These are phyloP conservation scores for Powellomyces hirtus DNA, from an alignment of 192 early-diverging fungal genomes.

Conservation along the genomic window DNA sequence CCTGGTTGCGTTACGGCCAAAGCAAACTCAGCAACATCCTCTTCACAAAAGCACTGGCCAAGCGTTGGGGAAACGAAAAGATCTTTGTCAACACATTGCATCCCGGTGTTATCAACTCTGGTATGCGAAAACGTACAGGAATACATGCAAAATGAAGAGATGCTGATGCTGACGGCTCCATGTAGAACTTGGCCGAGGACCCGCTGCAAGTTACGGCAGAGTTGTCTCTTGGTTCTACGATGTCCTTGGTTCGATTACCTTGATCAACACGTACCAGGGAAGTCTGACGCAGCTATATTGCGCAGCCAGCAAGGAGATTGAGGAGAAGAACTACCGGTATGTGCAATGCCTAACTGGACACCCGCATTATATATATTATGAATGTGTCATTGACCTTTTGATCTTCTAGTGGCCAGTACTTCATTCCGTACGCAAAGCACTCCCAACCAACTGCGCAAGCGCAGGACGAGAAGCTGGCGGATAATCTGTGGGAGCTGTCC, in stretches of 20 bases:
- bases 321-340: constrained; percentile 29
- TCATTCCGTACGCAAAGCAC: constrained; percentile 34
- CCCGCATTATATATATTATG: too few relatives aligned
- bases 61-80: constrained; percentile 1
- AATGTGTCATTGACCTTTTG: too few relatives aligned
- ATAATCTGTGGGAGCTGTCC: constrained; percentile 42
- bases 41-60: constrained; percentile 26
- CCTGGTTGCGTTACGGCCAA: constrained; percentile 38
- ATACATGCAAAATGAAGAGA: too few relatives aligned
- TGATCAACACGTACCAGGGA: constrained; percentile 30
- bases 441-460: constrained; percentile 22
- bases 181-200: constrained; percentile 21
- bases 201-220: background rate
- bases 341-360: background rate
- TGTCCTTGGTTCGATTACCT: background rate
- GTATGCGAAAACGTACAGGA: background rate
- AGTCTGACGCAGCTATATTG: constrained; percentile 38
- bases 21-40: constrained; percentile 41
- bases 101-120: constrained; percentile 33
- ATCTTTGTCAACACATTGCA: constrained; percentile 32
- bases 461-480: constrained; percentile 28
- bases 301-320: constrained; percentile 37
- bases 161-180: too few relatives aligned
- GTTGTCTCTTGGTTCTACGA: constrained; percentile 8
- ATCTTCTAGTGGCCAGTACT: constrained; percentile 37